phyloP scores from a whole-genome alignment of 768 basidiomycete species.

The Russula griseocarnosa region DNA sequence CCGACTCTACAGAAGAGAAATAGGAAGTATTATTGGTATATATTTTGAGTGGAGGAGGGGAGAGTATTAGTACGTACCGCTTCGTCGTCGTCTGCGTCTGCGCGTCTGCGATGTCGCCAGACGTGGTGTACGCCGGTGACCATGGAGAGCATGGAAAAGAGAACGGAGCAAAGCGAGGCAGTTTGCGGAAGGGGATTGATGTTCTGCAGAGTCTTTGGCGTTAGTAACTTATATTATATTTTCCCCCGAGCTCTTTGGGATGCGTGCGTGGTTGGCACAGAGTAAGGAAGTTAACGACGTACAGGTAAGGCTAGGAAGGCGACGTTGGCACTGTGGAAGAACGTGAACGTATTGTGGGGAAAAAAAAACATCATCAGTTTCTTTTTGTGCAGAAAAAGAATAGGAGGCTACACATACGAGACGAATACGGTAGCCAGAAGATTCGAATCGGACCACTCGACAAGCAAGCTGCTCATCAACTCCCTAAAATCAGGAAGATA shows the following conservation, averaged over 20 bases:
- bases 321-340: constrained; percentile 17
- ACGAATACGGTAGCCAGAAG: constrained; percentile 21
- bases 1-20: background rate
- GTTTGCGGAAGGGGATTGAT: constrained; percentile 9
- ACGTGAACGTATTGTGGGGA: background rate
- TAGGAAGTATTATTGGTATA: no score
- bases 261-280: no score
- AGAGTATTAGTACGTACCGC: constrained; percentile 10
- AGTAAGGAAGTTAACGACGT: background rate
- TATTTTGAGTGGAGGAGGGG: background rate
- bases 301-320: constrained; percentile 11
- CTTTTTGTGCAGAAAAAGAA: no score
- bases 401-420: constrained; percentile 6
- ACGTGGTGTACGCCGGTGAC: constrained; percentile 30
- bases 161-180: constrained; percentile 24
- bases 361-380: no score
- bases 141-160: constrained; percentile 29
- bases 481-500: constrained; percentile 12
- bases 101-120: constrained; percentile 30
- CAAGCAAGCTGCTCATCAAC: constrained; percentile 11
- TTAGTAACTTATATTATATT: no score
- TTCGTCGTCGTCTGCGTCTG: constrained; percentile 21
- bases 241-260: no score
- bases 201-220: background rate
- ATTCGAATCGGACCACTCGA: constrained; percentile 18